Percentiles rank a stretch among this genome's conserved stretches.
phyloP scores from a whole-genome alignment of 495 filamentous ascomycete genomes.

The Entonaema liquescens region DNA sequence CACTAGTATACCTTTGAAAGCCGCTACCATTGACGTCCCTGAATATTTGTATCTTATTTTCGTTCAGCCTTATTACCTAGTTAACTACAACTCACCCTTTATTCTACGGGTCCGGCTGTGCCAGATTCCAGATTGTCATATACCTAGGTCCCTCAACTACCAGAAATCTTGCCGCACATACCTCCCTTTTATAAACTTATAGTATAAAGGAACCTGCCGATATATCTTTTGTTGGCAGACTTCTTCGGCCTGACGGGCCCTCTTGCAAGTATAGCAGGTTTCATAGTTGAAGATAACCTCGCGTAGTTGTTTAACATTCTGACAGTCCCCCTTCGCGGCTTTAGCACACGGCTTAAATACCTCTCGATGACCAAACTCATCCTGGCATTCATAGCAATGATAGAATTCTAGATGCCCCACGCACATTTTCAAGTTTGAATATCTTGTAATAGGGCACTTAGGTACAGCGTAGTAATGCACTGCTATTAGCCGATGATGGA shows the following conservation, averaged over 20 bases:
- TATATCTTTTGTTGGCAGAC: conserved; percentile 27
- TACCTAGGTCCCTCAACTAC: conserved; percentile 1
- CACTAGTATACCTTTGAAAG: background rate
- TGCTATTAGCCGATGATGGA: background rate
- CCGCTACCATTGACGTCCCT: background rate
- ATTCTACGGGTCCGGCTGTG: background rate
- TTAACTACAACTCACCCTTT: too few species aligned
- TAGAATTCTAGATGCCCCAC: background rate
- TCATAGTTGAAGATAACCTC: conserved; percentile 5
- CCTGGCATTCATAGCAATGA: conserved; percentile 36
- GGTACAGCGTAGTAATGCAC: background rate
- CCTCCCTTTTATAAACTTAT: background rate
- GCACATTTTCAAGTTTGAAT: conserved; percentile 19
- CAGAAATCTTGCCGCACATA: conserved; percentile 23
- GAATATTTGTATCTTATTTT: background rate
- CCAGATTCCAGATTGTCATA: background rate
- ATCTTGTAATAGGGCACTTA: background rate
- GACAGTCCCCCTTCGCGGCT: conserved; percentile 4
- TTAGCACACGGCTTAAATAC: conserved; percentile 8
- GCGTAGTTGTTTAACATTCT: background rate
- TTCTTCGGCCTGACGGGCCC: conserved; percentile 24
- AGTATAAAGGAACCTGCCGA: conserved; percentile 24
- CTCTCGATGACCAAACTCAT: background rate
- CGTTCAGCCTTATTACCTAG: background rate
- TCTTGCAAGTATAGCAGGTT: conserved; percentile 17